Conservation (phyloP, 371 early-diverging fungal species). For the Apophysomyces trapeziformis region DNA sequence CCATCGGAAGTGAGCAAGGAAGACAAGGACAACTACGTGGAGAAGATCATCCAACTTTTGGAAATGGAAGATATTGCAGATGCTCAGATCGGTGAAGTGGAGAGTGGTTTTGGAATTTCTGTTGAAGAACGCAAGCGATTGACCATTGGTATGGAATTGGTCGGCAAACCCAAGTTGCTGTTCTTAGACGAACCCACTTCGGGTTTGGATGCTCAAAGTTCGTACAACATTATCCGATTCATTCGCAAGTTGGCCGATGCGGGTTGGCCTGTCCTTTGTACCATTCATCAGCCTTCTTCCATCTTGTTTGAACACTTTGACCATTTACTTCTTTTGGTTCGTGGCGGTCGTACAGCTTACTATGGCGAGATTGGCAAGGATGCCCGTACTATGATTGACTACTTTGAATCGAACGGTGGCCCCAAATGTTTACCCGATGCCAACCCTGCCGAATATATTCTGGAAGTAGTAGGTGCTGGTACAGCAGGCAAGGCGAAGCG, state of each 20-base stretch:
- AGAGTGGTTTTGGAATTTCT: conserved; percentile 53
- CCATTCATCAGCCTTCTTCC: conserved; percentile 73
- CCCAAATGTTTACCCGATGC: conserved; percentile 54
- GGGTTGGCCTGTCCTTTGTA: conserved; percentile 65
- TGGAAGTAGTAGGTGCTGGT: conserved; percentile 54
- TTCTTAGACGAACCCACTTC: conserved; percentile 89
- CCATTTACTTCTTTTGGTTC: conserved; percentile 67
- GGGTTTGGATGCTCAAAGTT: conserved; percentile 69
- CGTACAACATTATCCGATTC: conserved; percentile 70
- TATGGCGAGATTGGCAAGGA: conserved; percentile 67
- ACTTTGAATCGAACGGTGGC: conserved; percentile 68
- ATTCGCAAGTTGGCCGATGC: conserved; percentile 64
- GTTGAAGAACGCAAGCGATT: conserved; percentile 72
- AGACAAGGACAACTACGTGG: conserved; percentile 66
- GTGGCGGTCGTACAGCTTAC: conserved; percentile 66
- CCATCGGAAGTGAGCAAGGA: conserved; percentile 50
- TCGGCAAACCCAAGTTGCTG: conserved; percentile 72
- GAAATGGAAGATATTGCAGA: conserved; percentile 64
- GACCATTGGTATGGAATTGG: conserved; percentile 73
- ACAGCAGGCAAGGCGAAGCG: conserved; percentile 45
- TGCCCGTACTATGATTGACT: conserved; percentile 54
- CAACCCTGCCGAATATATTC: conserved; percentile 77
- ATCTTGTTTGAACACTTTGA: conserved; percentile 71
- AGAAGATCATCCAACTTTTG: conserved; percentile 65
- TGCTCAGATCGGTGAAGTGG: conserved; percentile 57